Percentiles rank a stretch among this genome's conserved stretches.
Conservation (phyloP, 2,329 filamentous ascomycete genomes). For the Coniella vitis region DNA sequence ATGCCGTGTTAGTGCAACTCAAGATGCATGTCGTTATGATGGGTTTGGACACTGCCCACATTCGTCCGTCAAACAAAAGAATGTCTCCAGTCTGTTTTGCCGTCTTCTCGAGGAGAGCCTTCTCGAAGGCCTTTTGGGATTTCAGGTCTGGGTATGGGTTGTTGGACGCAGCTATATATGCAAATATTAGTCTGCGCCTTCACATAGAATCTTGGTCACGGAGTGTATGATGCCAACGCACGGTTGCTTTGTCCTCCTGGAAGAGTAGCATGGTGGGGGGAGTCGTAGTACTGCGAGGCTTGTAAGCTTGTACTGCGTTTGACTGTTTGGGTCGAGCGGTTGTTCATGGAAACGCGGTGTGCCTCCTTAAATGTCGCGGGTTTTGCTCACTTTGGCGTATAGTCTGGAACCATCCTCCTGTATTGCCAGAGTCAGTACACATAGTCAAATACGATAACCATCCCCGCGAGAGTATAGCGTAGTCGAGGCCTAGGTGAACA, state of each 20-base stretch:
- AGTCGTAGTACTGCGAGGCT: constrained; percentile 58
- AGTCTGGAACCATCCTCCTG: constrained; percentile 17
- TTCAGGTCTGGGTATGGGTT: constrained; percentile 85
- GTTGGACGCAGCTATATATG: constrained; percentile 28
- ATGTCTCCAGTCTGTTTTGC: constrained; percentile 93
- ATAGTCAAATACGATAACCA: background rate
- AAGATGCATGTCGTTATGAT: background rate
- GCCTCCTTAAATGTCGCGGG: constrained; percentile 49
- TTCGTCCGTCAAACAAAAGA: constrained; percentile 92
- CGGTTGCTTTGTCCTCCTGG: constrained; percentile 21
- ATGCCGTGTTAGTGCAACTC: background rate
- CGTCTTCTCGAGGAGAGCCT: constrained; percentile 91
- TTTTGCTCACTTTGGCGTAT: constrained; percentile 27
- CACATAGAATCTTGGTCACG: background rate
- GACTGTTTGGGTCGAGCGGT: background rate
- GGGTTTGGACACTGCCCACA: constrained; percentile 30
- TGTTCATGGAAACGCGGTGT: background rate
- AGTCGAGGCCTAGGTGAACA: background rate
- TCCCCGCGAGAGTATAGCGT: background rate
- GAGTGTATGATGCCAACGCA: constrained; percentile 18
- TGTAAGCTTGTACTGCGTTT: constrained; percentile 7
- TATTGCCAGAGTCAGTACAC: background rate
- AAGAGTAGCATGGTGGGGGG: constrained; percentile 42
- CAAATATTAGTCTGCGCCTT: constrained; percentile 7
- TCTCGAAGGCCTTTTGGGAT: constrained; percentile 94